Conservation (phyloP, 371 early-diverging fungal species). For the Saksenaea oblongispora region DNA sequence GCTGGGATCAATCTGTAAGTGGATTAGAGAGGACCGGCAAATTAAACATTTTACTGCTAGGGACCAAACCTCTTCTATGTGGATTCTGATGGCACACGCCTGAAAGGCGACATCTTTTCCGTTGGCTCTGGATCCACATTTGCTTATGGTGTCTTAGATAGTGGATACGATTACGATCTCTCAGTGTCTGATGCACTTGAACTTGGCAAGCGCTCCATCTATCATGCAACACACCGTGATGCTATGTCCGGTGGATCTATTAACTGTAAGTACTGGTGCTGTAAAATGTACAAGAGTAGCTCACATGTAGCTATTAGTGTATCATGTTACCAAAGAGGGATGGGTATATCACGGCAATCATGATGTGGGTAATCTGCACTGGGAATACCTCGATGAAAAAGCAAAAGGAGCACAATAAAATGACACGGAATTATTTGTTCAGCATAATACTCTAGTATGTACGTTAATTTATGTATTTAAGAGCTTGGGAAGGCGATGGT, state of each 20-base stretch:
- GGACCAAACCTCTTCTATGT: slow-evolving; percentile 99
- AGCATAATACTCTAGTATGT: neutral
- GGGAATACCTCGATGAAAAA: slow-evolving; percentile 64
- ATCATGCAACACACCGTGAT: slow-evolving; percentile 99
- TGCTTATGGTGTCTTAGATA: slow-evolving; percentile 97
- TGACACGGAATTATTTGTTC: neutral
- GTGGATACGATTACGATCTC: slow-evolving; percentile 91
- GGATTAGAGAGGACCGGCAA: neutral
- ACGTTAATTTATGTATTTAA: neutral
- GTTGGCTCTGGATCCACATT: slow-evolving; percentile 98
- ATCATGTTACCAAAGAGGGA: slow-evolving; percentile 91
- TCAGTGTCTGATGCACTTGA: slow-evolving; percentile 94
- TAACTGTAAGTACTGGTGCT: slow-evolving; percentile 61
- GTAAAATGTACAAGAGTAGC: neutral
- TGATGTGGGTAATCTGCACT: slow-evolving; percentile 90
- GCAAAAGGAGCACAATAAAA: slow-evolving; percentile 34
- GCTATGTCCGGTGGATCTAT: slow-evolving; percentile 98
- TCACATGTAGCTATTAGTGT: slow-evolving; percentile 56
- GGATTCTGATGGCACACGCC: slow-evolving; percentile 95
- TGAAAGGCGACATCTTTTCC: slow-evolving; percentile 94
- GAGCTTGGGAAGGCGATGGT: neutral
- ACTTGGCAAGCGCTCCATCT: slow-evolving; percentile 95
- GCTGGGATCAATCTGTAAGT: slow-evolving; percentile 76
- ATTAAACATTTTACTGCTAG: slow-evolving; percentile 25
- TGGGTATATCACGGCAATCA: slow-evolving; percentile 89